Evolutionary conservation across 2,329 filamentous ascomycete species (phyloP).

Genomic region (Phialophora verrucosa): DNA sequence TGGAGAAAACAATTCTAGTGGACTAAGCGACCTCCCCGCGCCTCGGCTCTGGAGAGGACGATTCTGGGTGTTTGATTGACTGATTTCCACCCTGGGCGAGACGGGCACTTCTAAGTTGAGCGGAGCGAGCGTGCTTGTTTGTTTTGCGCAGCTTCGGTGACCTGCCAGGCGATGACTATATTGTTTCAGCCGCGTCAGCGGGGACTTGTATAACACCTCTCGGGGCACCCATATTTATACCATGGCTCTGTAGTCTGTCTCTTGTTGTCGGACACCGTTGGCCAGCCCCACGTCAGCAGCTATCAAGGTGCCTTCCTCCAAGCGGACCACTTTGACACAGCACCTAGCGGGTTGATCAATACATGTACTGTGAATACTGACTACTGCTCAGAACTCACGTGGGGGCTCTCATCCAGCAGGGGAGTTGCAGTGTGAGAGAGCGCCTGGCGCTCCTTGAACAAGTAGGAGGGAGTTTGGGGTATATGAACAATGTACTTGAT

Average conservation of each 20-base stretch:
- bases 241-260: background rate
- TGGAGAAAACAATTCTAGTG: constrained; percentile 82
- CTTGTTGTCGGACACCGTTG: background rate
- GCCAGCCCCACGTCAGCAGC: background rate
- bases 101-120: too few relatives aligned
- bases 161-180: too few relatives aligned
- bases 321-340: background rate
- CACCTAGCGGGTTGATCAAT: background rate
- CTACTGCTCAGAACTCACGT: background rate
- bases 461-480: background rate
- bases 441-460: background rate
- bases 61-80: constrained; percentile 5
- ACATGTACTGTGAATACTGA: background rate
- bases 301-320: background rate
- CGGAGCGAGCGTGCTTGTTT: background rate
- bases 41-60: constrained; percentile 70
- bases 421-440: background rate
- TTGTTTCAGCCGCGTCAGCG: too few relatives aligned
- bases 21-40: constrained; percentile 59
- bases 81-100: background rate
- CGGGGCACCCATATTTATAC: background rate
- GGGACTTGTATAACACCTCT: background rate
- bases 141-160: background rate
- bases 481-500: background rate
- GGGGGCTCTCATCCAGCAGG: background rate